Percentiles rank a stretch among this genome's conserved stretches.
Conservation (phyloP, 192 early-diverging fungal genomes). For the Umbelopsis vinacea region DNA sequence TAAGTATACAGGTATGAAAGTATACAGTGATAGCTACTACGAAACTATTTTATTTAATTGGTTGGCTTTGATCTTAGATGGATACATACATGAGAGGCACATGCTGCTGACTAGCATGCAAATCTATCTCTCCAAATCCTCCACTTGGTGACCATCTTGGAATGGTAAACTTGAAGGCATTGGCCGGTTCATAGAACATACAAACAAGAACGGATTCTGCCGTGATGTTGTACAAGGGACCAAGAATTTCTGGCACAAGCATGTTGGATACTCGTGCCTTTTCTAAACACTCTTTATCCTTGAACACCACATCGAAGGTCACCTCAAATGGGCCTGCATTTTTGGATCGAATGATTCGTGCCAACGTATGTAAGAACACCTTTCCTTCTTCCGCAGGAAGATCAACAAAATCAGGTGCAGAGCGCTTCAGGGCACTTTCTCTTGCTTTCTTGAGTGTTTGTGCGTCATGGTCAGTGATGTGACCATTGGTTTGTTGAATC, state of each 20-base stretch:
- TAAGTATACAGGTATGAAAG: no score
- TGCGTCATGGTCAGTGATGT: not conserved
- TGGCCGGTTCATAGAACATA: constrained; percentile 28
- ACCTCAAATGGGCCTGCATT: constrained; percentile 30
- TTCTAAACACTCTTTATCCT: constrained; percentile 1
- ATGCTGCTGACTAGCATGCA: constrained; percentile 27
- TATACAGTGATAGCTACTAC: no score
- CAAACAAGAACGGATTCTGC: constrained; percentile 15
- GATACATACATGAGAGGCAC: constrained; percentile 27
- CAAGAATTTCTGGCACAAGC: constrained; percentile 8
- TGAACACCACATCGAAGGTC: constrained; percentile 28
- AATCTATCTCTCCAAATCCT: constrained; percentile 31
- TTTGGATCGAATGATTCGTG: constrained; percentile 24
- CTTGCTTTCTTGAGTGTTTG: not conserved
- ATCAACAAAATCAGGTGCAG: not conserved
- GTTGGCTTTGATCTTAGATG: constrained; percentile 29
- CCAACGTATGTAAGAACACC: constrained; percentile 6
- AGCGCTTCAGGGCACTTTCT: not conserved
- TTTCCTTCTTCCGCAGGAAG: not conserved
- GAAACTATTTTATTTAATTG: no score
- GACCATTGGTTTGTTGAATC: not conserved
- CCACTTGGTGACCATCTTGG: constrained; percentile 27
- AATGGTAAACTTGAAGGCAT: constrained; percentile 30
- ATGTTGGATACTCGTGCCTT: not conserved
- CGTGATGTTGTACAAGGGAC: constrained; percentile 16